Evolutionary conservation across 441 rosid species (phyloP), one percentile per base, ranked within the genome.

Genomic region (Biscutella laevigata): DNA sequence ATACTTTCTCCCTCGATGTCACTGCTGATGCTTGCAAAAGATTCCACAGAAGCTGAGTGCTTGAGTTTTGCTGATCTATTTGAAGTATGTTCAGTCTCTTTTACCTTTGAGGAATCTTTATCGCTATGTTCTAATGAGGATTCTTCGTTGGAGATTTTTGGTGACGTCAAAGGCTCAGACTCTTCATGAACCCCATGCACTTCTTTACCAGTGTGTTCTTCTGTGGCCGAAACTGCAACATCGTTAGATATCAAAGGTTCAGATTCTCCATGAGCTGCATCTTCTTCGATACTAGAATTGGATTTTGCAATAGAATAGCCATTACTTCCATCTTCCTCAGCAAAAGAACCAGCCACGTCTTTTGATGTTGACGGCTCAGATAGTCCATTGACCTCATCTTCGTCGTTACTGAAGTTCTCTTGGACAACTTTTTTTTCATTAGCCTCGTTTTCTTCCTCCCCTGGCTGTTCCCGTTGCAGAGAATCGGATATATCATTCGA

Each of bases 171-270:
- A 22, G 25, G 4, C 25, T 22, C 25, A 2, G 25, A 2, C 25
- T 22, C 25, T 22, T n/a, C n/a, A n/a, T n/a, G n/a, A n/a, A n/a
- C n/a, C n/a, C 25, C 25, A 22, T 22, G 25, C 25, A 2, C 25
- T 22, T 22, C 25, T 22, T 22, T 22, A 22, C 25, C 25, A 22
- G 25, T 2, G 4, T 22, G 25, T 22, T 22, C 25, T 22, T 2
- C 25, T 22, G 25, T 4, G 25, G 25, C 25, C 2, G 25, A 22
- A 22, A 2, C 2, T 2, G 25, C 77, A 56, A 43, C 70, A 28
- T 74, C n/a, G n/a, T n/a, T 64, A 52, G 74, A 74, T 50, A 68
- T 77, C 6, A 68, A 56, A 38, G 69, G 62, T 39, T 49, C 61
- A 60, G 73, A 68, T 26, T 66, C 55, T n/a, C 59, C 55, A n/a